A percentile compares a stretch with the other conserved stretches of the same genome.
These are phyloP conservation scores for Globisporangium heterothallicum DNA, from an alignment of 352 stramenopile species.

Conservation along the genomic window DNA sequence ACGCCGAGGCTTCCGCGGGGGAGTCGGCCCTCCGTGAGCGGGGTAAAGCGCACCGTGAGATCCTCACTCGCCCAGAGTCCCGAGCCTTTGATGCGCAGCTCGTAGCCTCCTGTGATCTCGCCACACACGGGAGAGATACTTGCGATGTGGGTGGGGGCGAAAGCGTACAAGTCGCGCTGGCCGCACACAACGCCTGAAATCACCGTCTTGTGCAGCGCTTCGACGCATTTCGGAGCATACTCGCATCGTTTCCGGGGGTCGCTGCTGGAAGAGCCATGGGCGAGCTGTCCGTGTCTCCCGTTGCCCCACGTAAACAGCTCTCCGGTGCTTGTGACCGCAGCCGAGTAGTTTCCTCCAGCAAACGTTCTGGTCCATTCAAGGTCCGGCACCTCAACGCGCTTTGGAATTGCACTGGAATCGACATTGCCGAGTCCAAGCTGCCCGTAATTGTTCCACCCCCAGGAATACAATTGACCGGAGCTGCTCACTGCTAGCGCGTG, in stretches of 20 bases:
- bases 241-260: conserved; percentile 11
- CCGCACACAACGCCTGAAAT: conserved; percentile 47
- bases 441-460: conserved; percentile 78
- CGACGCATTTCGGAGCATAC: conserved; percentile 30
- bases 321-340: conserved; percentile 27
- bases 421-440: conserved; percentile 58
- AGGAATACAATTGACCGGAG: conserved; percentile 51
- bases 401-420: conserved; percentile 12
- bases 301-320: conserved; percentile 62
- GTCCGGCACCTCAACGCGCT: conserved; percentile 9
- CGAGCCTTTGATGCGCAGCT: conserved; percentile 53
- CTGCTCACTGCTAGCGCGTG: conserved; percentile 66
- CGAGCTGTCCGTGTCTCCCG: conserved; percentile 42
- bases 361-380: conserved; percentile 44
- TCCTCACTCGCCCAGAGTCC: conserved; percentile 79
- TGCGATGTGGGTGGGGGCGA: conserved; percentile 54
- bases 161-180: conserved; percentile 42
- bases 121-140: conserved; percentile 41
- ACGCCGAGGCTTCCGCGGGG: conserved; percentile 38
- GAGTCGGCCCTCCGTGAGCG: conserved; percentile 47
- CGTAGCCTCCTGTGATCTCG: conserved; percentile 47
- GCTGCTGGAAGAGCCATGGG: conserved; percentile 22
- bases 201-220: conserved; percentile 26
- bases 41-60: conserved; percentile 72
- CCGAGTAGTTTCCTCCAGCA: conserved; percentile 60